Evolutionary conservation across 345 rosid species (phyloP).

Genomic region (Garcia nutans): DNA sequence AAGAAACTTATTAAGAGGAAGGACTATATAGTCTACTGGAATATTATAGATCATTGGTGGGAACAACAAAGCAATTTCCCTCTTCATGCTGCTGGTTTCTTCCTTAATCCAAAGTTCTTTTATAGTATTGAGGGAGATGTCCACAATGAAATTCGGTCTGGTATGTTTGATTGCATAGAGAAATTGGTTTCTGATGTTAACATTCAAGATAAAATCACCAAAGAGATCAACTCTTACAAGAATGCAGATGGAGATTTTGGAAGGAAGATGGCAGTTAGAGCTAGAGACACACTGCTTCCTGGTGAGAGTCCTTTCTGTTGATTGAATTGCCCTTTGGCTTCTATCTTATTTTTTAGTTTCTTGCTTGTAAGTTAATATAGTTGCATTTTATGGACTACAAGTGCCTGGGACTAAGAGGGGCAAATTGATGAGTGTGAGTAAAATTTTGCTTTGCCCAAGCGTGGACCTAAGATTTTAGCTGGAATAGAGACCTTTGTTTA

Average conservation of each 20-base stretch:
- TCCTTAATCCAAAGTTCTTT: slow-evolving; percentile 87
- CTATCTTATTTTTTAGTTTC: background rate
- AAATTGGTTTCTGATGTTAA: slow-evolving; percentile 64
- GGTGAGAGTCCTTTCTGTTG: slow-evolving; percentile 35
- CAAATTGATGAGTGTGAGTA: background rate
- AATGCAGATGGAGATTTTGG: slow-evolving; percentile 81
- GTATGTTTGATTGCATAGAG: slow-evolving; percentile 81
- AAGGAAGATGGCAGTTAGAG: slow-evolving; percentile 82
- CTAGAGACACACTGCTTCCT: slow-evolving; percentile 75
- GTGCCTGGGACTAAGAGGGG: no score
- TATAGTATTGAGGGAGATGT: slow-evolving; percentile 63
- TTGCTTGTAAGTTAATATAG: background rate
- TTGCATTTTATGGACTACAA: background rate
- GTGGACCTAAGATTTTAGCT: background rate
- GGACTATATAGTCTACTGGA: slow-evolving; percentile 76
- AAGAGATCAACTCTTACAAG: slow-evolving; percentile 72
- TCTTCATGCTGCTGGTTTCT: slow-evolving; percentile 85
- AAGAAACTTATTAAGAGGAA: slow-evolving; percentile 58
- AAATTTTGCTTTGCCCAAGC: background rate
- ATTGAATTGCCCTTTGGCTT: slow-evolving; percentile 5
- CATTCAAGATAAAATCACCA: slow-evolving; percentile 66
- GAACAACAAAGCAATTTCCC: slow-evolving; percentile 63
- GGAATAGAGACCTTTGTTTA: background rate
- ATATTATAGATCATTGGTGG: slow-evolving; percentile 83
- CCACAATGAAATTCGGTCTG: slow-evolving; percentile 58